Conservation (phyloP, 1,284 basidiomycete genomes). For the Trametes versicolor region DNA sequence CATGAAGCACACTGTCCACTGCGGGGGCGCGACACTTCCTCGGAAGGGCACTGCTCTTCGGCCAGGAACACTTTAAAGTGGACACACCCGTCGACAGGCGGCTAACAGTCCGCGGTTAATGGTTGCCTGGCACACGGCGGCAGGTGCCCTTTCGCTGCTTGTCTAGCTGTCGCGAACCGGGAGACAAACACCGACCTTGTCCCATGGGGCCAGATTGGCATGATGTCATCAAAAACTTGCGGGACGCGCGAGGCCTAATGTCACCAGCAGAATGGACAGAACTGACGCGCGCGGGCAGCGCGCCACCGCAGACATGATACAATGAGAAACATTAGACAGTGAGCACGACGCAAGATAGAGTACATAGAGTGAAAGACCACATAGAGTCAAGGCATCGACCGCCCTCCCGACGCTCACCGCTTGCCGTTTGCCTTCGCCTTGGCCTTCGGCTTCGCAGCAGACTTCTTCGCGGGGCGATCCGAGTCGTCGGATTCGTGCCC, state of each 20-base stretch:
- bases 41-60: slow-evolving; percentile 6
- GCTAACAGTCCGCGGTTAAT: background rate
- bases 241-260: background rate
- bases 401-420: slow-evolving; percentile 29
- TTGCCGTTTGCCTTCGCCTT: slow-evolving; percentile 52
- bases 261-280: background rate
- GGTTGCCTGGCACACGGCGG: slow-evolving; percentile 3
- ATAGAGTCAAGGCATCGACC: background rate
- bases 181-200: background rate
- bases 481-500: slow-evolving; percentile 72
- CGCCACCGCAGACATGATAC: no score
- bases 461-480: slow-evolving; percentile 71
- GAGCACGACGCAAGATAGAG: slow-evolving; percentile 5
- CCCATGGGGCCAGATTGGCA: background rate
- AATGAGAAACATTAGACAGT: background rate
- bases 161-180: background rate
- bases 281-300: background rate
- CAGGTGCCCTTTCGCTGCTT: background rate
- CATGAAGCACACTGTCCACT: background rate
- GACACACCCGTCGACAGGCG: background rate
- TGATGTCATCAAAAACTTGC: background rate
- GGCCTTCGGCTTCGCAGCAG: slow-evolving; percentile 57
- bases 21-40: background rate
- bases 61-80: background rate
- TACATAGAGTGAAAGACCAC: slow-evolving; percentile 4